These are phyloP conservation scores for Salmacisia buchloeana DNA, from an alignment of 1,284 basidiomycete species.

Conservation along the genomic window DNA sequence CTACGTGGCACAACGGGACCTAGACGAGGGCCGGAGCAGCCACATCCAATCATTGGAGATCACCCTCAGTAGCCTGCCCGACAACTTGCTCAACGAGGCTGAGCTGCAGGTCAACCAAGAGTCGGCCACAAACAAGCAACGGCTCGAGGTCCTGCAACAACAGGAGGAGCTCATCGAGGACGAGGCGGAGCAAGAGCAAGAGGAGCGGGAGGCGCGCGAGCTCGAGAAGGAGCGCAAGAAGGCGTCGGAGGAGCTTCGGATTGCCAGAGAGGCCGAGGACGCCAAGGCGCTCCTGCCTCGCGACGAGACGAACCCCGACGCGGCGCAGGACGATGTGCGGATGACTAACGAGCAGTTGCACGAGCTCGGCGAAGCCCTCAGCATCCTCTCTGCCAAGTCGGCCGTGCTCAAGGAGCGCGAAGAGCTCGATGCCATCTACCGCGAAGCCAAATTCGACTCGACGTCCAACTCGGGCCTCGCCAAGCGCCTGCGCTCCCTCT, in stretches of 20 bases:
- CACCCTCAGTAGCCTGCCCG: slow-evolving; percentile 86
- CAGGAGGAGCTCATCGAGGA: slow-evolving; percentile 99
- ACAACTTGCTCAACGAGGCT: slow-evolving; percentile 91
- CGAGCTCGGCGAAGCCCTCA: slow-evolving; percentile 86
- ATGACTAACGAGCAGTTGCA: slow-evolving; percentile 96
- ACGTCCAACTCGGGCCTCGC: slow-evolving; percentile 65
- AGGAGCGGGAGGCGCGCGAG: slow-evolving; percentile 84
- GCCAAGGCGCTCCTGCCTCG: not conserved
- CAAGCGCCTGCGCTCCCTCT: slow-evolving; percentile 90
- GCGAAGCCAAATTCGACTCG: slow-evolving; percentile 58
- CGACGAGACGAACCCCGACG: slow-evolving; percentile 7
- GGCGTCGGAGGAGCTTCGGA: slow-evolving; percentile 7
- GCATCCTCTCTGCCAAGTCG: slow-evolving; percentile 88
- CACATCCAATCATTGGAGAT: slow-evolving; percentile 67
- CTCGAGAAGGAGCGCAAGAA: slow-evolving; percentile 74
- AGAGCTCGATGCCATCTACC: slow-evolving; percentile 81
- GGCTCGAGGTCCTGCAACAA: slow-evolving; percentile 92
- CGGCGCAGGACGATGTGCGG: slow-evolving; percentile 65
- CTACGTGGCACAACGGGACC: slow-evolving; percentile 56
- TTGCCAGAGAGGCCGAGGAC: slow-evolving; percentile 4
- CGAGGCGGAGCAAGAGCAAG: slow-evolving; percentile 90
- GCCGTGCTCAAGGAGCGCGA: slow-evolving; percentile 92
- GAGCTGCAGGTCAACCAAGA: slow-evolving; percentile 92
- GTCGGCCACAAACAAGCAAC: slow-evolving; percentile 92
- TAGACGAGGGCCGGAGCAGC: not conserved